Base-by-base conservation (phyloP, 257 asterid species). In the Galeopsis tetrahit region DNA sequence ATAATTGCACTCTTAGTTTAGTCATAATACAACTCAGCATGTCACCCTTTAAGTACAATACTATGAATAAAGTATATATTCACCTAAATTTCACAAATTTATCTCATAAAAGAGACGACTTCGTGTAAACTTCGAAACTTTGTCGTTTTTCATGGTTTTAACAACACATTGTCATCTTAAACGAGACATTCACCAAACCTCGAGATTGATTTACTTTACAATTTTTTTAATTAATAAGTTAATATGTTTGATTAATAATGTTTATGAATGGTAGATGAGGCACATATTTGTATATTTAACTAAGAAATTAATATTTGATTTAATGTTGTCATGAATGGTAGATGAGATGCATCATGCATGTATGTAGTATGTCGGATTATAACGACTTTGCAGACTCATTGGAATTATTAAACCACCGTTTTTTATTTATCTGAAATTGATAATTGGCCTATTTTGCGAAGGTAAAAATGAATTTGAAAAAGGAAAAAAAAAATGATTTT, bases 1-100 rank as follows among this genome's bases (percentile, higher is more conserved):
- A 68, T 53, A 2, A 62, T 69, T 32, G 14, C 51, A 33, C 2
- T 31, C 10, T 34, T 71, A 58, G 36, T 66, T 72, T 75, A 77
- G 71, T 79, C 44, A 56, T 6, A 28, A 38, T 43, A 59, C 88
- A 81, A 32, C 81, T 83, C 80, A 75, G 49, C 44, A 70, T 81
- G 79, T 73, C 87, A 53, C 70, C 78, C 43, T 73, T 44, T 34
- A 11, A 40, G 72, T 77, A 53, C 48, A 69, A 55, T 48, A 1
- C 10, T 56, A 56, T 51, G 66, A 58, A 32, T 65, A 63, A 70
- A 55, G 0, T 48, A 58, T 5, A 11, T 7, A 21, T 11, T 70
- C 51, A 39, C 49, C 74, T 35, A 61, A 36, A 14, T 46, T 34
- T 38, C 36, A 14, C 58, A n/a, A n/a, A 55, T 55, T 33, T n/a